Evolutionary conservation across 495 filamentous ascomycete genomes (phyloP).

Genomic region (Aspergillus wentii): DNA sequence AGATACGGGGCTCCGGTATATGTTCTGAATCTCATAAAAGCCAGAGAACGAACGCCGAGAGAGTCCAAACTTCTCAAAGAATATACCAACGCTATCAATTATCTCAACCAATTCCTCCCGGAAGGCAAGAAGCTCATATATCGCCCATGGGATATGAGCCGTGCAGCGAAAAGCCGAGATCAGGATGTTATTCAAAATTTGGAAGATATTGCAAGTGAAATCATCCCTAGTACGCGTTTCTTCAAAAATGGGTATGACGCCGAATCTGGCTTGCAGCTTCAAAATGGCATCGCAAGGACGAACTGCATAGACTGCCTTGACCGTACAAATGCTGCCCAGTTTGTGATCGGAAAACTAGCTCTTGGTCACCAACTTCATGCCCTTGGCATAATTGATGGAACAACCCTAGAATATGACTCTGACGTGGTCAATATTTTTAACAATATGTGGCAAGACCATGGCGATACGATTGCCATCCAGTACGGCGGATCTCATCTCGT

Average conservation of each 20-base stretch:
- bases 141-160: conserved; percentile 96
- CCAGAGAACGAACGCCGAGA: conserved; percentile 81
- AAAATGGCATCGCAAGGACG: conserved; percentile 90
- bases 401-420: conserved; percentile 84
- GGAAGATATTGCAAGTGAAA: conserved; percentile 81
- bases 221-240: conserved; percentile 80
- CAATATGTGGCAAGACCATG: conserved; percentile 93
- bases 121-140: conserved; percentile 79
- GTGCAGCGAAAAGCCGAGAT: conserved; percentile 90
- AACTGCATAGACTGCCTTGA: conserved; percentile 98
- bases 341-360: conserved; percentile 95
- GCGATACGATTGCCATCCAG: conserved; percentile 94
- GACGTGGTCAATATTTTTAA: conserved; percentile 95
- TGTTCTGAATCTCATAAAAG: conserved; percentile 90
- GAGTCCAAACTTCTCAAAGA: conserved; percentile 88
- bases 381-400: conserved; percentile 76
- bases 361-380: conserved; percentile 91
- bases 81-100: conserved; percentile 81
- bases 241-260: conserved; percentile 83
- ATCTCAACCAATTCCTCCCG: conserved; percentile 93
- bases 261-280: conserved; percentile 60
- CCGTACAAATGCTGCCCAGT: conserved; percentile 94
- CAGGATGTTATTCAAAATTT: conserved; percentile 92
- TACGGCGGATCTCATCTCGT: conserved; percentile 97
- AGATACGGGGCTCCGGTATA: conserved; percentile 90